Base-by-base conservation (phyloP, 192 early-diverging fungal species). In the Oehlia diaphana region DNA sequence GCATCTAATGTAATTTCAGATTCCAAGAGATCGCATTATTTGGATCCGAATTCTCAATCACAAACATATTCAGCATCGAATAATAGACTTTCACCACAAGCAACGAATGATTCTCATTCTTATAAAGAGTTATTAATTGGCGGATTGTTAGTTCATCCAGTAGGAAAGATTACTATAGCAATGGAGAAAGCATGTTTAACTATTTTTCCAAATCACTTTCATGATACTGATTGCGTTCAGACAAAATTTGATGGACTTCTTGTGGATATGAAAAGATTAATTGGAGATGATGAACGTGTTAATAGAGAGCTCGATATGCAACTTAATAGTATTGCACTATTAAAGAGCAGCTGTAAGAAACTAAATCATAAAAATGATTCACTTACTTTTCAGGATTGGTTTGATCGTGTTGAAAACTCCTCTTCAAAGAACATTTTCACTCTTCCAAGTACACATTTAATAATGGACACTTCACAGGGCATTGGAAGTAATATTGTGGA, bases 121-220 rank as follows among this genome's bases (percentile, higher is more conserved):
- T 79, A 70, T 6, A 69, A 79, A 63, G 67, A 66, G 12, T 47
- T 79, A n/a, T 23, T 33, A 5, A 26, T 79, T 69, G 77, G 69
- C 23, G 71, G 58, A 39, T n/a, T 75, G 42, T 23, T 42, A 12
- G 66, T 81, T 78, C n/a, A 70, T 61, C 68, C 76, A n/a, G 35
- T 71, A 63, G 73, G 74, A 78, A 70, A 79, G 31, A 77, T 85
- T 5, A 79, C 79, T 19, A 77, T 80, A 33, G 39, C 76, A 16
- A 71, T 83, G 23, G 72, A 80, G 49, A 63, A 67, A 63, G 44
- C 69, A 2, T 31, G 81, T 67, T 39, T 87, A 44, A 82, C 82
- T n/a, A 74, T 87, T 7, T 87, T 78, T 75, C 86, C 86, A 7
- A 84, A 80, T 39, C 84, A 86, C 44, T 87, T 87, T 58, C 75